Base-by-base conservation (phyloP, 768 basidiomycete genomes). In the Termitomyces sp. region DNA sequence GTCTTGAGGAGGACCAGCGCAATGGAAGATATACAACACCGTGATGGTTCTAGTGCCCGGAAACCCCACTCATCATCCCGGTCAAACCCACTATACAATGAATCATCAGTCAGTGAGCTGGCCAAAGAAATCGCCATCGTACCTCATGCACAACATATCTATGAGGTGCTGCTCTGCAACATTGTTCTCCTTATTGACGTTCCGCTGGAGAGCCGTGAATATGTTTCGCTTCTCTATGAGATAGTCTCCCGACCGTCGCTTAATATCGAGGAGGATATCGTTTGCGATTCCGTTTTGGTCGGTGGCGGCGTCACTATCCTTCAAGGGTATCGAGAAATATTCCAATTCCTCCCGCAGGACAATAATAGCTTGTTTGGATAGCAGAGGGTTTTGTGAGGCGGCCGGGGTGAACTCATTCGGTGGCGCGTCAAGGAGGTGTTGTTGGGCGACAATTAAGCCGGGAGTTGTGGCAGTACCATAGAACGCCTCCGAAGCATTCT, bases 131-230 rank as follows among this genome's bases (percentile, higher is more conserved):
- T 12, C 43, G 42, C 25, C 38, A 57, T 27, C 73, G 40, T 68
- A 96, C 96, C 94, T 97, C 93, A 98, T 97, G 75, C 96, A 98
- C 58, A 99, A 79, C 97, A 99, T 99, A 73, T 98, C 97, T 72
- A 99, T 99, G 63, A 99, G 76, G 75, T 99, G 97, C 73, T 98
- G 96, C 73, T 99, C 97, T 16, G 97, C 97, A 51, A 97, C 80
- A 69, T 99, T 98, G 68, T 98, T 98, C 76, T 98, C 96, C 77
- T 96, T 96, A 74, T 96, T 96, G 59, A 98, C 96, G 71, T 99
- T 99, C 64, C 97, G 81, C 77, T 99, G 96, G 53, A 99, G 77
- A 38, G 97, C 97, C 3, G 96, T 96, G 70, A 99, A 99, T 65
- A 99, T 97, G 70, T 88, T 91, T 66, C 82, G 81, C 71, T 92